Evolutionary conservation across 163 green algal species (phyloP), one percentile per base, ranked within the genome.

Genomic region (Coccomyxa subellipsoidea): DNA sequence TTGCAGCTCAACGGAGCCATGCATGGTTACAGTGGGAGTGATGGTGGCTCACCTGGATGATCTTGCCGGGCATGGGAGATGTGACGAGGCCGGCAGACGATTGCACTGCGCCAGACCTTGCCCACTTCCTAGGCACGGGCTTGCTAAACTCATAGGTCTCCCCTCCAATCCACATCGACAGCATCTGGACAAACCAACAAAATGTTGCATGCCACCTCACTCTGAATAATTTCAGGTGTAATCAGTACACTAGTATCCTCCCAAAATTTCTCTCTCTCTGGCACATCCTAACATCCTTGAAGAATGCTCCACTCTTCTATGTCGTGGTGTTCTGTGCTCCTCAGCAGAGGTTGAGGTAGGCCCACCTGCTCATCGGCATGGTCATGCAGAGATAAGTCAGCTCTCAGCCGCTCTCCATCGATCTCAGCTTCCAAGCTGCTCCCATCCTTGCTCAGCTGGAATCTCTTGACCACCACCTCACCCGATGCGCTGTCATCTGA

Each of bases 31-130:
- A 82, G 29, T 59, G 40, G 36, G 47, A 59, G 47, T 27, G 23
- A 59, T 59, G 47, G 23, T 59, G 47, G 18, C 80, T 37, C 38
- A 86, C 85, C 86, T 94, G 91, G 40, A 94, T 88, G 29, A 96
- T 82, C 0, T 83, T 87, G 34, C 93, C 93, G 1, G 93, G 93
- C 93, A 96, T 95, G 66, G 93, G 93, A 2, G 92, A 84, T 0
- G 77, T 36, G 3, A 96, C 83, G 1, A 76, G 76, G n/a, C 92
- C 92, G 4, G 77, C 79, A 9, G 47, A 37, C 18, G 84, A 54
- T 0, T 47, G 84, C 4, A 83, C 83, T 0, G 80, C 78, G 4
- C 76, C 86, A 7, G 29, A 70, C 38, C 79, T 84, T 69, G 72
- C 70, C 90, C 82, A 90, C 32, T 73, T 80, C 8, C 81, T 73